Conservation (phyloP, 495 filamentous ascomycete species). For the Aspergillus diversus region DNA sequence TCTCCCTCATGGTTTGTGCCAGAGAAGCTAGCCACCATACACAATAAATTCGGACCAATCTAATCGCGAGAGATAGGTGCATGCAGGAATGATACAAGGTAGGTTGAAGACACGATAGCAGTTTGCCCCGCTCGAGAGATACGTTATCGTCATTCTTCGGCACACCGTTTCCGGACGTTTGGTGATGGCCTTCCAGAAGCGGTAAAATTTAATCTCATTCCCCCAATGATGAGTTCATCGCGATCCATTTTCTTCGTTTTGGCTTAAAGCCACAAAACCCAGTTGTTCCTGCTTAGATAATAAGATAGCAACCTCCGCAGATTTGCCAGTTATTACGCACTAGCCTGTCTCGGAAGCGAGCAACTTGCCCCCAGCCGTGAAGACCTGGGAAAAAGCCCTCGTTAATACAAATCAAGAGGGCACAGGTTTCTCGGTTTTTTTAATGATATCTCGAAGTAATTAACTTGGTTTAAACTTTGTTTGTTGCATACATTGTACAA, state of each 20-base stretch:
- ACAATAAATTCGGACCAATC: constrained; percentile 1
- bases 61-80: background rate
- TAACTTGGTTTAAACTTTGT: too few relatives aligned
- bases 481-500: too few relatives aligned
- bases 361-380: too few relatives aligned
- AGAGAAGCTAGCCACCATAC: background rate
- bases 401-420: too few relatives aligned
- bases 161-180: constrained; percentile 27
- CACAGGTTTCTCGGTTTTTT: too few relatives aligned
- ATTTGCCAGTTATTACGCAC: too few relatives aligned
- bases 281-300: background rate
- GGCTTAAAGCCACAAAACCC: background rate
- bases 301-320: too few relatives aligned
- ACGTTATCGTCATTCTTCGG: constrained; percentile 20
- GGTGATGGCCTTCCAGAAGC: background rate
- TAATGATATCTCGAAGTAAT: too few relatives aligned
- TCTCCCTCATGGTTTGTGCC: too few relatives aligned
- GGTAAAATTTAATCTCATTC: background rate
- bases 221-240: background rate
- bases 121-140: background rate
- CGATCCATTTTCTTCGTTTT: background rate
- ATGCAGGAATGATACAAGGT: background rate
- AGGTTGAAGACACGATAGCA: background rate
- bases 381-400: too few relatives aligned
- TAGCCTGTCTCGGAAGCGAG: too few relatives aligned